Evolutionary conservation across 371 early-diverging fungal genomes (phyloP).

Genomic region (Circinella umbellata): DNA sequence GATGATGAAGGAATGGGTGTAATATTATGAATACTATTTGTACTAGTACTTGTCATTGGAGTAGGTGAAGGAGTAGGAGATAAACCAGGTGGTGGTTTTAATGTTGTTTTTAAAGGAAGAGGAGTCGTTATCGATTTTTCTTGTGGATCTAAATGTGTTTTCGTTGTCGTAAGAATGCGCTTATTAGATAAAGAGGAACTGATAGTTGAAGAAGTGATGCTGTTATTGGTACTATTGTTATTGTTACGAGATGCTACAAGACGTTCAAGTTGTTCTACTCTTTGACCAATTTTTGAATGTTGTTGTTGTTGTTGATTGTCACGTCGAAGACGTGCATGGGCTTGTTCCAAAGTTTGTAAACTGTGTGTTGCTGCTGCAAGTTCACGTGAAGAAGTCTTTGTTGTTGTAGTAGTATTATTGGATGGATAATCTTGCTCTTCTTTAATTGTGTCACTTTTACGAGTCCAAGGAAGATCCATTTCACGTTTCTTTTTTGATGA

Average conservation of each 20-base stretch:
- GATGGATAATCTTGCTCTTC: conserved; percentile 22
- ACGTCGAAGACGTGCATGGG: conserved; percentile 39
- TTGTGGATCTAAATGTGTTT: not conserved
- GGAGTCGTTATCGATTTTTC: not conserved
- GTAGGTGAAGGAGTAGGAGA: conserved; percentile 7
- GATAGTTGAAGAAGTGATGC: conserved; percentile 1
- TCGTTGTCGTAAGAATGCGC: not conserved
- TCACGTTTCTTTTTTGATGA: conserved; percentile 24
- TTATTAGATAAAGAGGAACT: not conserved
- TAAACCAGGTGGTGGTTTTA: conserved; percentile 8
- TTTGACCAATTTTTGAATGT: not conserved
- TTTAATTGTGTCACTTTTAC: conserved; percentile 24
- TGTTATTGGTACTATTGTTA: not conserved
- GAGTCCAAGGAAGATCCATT: conserved; percentile 22
- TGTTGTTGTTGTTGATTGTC: conserved; percentile 1
- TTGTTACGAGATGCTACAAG: conserved; percentile 2
- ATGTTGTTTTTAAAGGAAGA: not conserved
- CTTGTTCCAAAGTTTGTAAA: conserved; percentile 39
- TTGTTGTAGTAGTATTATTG: not conserved
- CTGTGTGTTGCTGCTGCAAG: conserved; percentile 17
- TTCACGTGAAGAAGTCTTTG: not conserved
- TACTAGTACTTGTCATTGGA: too few species aligned
- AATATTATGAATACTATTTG: not conserved
- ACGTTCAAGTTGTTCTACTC: conserved; percentile 1
- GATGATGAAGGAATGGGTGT: not conserved